Base-by-base conservation (phyloP, 2,329 filamentous ascomycete genomes). In the Pseudogymnoascus sp. region DNA sequence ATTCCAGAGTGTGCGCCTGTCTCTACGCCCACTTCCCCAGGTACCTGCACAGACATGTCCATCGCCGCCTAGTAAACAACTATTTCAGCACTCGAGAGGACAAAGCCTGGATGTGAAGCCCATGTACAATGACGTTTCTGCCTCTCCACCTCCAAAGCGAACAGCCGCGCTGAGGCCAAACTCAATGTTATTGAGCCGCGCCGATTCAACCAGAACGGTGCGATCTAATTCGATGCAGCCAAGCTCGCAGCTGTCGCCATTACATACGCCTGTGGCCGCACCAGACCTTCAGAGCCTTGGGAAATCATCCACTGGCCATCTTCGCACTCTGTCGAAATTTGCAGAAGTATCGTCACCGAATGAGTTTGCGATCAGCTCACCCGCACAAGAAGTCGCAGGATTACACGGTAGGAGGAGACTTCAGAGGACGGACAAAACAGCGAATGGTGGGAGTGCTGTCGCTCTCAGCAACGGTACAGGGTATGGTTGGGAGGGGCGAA, bases 231-330 rank as follows among this genome's bases (percentile, higher is more conserved):
- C 62, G 74, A 69, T 67, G 77, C 62, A 70, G 75, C 35, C 33
- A 65, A 69, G 63, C 62, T 68, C 70, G 69, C n/a, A 65, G 67
- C n/a, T 63, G 70, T 60, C 66, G 67, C 59, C 71, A 73, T 58
- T 67, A 37, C 68, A 71, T 25, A 71, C 79, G 11, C 77, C 81
- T 3, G 74, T 92, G 14, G 81, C 79, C 6, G 79, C 83, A 0
- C 87, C 90, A 2, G 92, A 97, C 65, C 79, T 97, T 9, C 84
- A 92, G 72, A 87, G 85, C 35, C 80, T 99, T 16, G 88, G 93
- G 62, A 90, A 90, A 68, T 97, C 94, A 0, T 89, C 93, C 0
- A 97, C 94, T 1, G 87, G 88, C 62, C 90, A 99, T 73, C 81
- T 99, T 20, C 87, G 92, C 43, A 92, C 91, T 0, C 79, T 97